These are phyloP conservation scores for Metarhizium humberi DNA, from an alignment of 2,329 filamentous ascomycete genomes.

Conservation along the genomic window DNA sequence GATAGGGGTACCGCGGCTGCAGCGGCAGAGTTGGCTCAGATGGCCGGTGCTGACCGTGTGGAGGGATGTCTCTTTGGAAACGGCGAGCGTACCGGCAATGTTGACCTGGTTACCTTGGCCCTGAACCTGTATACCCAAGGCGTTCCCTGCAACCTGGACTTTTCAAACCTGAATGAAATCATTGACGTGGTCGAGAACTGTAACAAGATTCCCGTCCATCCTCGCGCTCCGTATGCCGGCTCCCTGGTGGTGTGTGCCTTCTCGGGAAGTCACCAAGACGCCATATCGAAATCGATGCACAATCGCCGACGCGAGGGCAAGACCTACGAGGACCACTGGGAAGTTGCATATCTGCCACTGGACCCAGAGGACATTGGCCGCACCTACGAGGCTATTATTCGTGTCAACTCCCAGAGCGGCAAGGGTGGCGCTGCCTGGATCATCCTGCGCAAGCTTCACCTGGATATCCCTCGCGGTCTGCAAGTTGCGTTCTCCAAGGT, in stretches of 20 bases:
- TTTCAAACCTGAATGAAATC: slow-evolving; percentile 76
- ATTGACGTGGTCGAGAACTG: slow-evolving; percentile 86
- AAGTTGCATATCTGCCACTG: slow-evolving; percentile 84
- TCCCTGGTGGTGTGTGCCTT: slow-evolving; percentile 90
- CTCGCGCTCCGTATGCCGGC: slow-evolving; percentile 82
- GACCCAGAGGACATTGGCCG: slow-evolving; percentile 90
- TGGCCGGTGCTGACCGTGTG: slow-evolving; percentile 91
- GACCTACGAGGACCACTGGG: slow-evolving; percentile 61
- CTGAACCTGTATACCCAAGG: slow-evolving; percentile 95
- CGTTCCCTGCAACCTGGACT: slow-evolving; percentile 75
- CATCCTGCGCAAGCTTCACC: slow-evolving; percentile 77
- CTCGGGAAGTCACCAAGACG: slow-evolving; percentile 87
- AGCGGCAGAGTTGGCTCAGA: slow-evolving; percentile 84
- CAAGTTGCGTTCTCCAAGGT: slow-evolving; percentile 86
- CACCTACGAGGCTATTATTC: slow-evolving; percentile 96
- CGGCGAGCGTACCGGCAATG: slow-evolving; percentile 90
- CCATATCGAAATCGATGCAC: slow-evolving; percentile 87
- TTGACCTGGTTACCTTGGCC: slow-evolving; percentile 85
- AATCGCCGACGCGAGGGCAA: slow-evolving; percentile 52
- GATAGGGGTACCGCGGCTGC: slow-evolving; percentile 70
- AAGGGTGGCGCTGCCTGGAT: slow-evolving; percentile 95
- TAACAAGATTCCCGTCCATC: slow-evolving; percentile 91
- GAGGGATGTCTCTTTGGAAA: slow-evolving; percentile 86
- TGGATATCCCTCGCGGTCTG: slow-evolving; percentile 86
- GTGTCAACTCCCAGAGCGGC: slow-evolving; percentile 92